Percentiles rank a stretch among this genome's conserved stretches.
Conservation (phyloP, 164 flowering plant species). For the Cinnamomum chago region DNA sequence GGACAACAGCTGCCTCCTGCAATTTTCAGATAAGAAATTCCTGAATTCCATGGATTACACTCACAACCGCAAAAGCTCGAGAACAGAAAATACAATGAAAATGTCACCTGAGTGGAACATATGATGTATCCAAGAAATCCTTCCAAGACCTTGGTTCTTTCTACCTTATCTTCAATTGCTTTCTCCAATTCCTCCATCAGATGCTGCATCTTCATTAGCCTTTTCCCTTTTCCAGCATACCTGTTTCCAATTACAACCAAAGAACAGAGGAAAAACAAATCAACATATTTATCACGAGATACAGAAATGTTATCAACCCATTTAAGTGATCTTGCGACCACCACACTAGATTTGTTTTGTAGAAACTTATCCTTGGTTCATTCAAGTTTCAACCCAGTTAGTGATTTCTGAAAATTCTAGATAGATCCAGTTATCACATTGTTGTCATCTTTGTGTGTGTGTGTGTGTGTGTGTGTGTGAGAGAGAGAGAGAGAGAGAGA, state of each 20-base stretch:
- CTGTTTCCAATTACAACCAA: conserved; percentile 20
- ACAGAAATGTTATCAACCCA: neutral
- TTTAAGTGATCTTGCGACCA: too few species aligned
- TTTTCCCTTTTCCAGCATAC: conserved; percentile 50
- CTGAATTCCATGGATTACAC: neutral
- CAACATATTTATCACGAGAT: neutral
- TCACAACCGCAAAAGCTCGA: neutral
- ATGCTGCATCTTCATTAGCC: conserved; percentile 58
- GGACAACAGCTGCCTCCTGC: conserved; percentile 92
- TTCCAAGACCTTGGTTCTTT: conserved; percentile 57
- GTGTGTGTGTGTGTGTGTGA: neutral
- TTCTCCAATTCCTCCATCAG: conserved; percentile 69
- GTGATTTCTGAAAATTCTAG: too few species aligned
- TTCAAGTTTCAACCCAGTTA: too few species aligned
- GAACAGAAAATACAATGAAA: neutral
- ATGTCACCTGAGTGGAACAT: conserved; percentile 58
- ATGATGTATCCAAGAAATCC: conserved; percentile 78
- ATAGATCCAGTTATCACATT: too few species aligned
- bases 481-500: conserved; percentile 10
- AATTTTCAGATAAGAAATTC: neutral
- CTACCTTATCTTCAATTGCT: conserved; percentile 56
- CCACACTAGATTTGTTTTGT: too few species aligned
- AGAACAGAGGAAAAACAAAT: neutral
- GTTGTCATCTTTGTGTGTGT: neutral
- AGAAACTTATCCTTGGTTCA: too few species aligned